phyloP scores from a whole-genome alignment of 2,329 filamentous ascomycete species.

The Cladophialophora bantiana region DNA sequence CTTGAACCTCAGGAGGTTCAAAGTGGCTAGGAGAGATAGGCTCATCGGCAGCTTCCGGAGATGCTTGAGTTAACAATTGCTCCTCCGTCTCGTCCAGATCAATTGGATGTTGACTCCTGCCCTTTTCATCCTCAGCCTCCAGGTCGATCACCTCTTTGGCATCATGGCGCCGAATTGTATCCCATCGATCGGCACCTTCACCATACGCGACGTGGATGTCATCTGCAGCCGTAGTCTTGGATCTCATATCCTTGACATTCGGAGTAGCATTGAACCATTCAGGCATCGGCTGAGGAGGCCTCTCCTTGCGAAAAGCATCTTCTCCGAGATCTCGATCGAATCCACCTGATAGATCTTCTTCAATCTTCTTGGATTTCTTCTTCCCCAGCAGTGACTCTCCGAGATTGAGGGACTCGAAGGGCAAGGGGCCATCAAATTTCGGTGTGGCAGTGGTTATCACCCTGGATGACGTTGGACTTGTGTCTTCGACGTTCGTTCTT shows the following conservation, averaged over 20 bases:
- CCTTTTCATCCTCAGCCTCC: slow-evolving; percentile 42
- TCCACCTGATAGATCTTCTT: slow-evolving; percentile 67
- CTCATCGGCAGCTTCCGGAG: slow-evolving; percentile 20
- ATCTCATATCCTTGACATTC: slow-evolving; percentile 42
- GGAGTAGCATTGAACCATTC: slow-evolving; percentile 55
- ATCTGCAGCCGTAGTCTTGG: slow-evolving; percentile 39
- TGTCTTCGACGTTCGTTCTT: slow-evolving; percentile 55
- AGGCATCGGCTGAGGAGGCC: slow-evolving; percentile 49
- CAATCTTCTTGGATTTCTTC: slow-evolving; percentile 60
- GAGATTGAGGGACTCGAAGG: slow-evolving; percentile 82
- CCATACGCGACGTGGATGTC: slow-evolving; percentile 27
- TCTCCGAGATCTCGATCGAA: slow-evolving; percentile 63
- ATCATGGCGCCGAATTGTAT: slow-evolving; percentile 42
- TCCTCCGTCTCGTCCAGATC: slow-evolving; percentile 37
- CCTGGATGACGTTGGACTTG: slow-evolving; percentile 48
- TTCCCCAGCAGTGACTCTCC: slow-evolving; percentile 65
- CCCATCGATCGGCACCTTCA: slow-evolving; percentile 16
- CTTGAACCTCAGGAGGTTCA: slow-evolving; percentile 18
- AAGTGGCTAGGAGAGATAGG: slow-evolving; percentile 18
- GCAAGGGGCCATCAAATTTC: slow-evolving; percentile 77
- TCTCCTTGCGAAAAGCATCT: slow-evolving; percentile 41
- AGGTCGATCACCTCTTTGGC: slow-evolving; percentile 51
- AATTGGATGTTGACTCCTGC: slow-evolving; percentile 5
- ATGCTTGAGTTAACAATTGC: slow-evolving; percentile 11
- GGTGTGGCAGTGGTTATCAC: slow-evolving; percentile 15